These are phyloP conservation scores for Globisporangium canariense DNA, from an alignment of 352 stramenopile genomes.

Conservation along the genomic window DNA sequence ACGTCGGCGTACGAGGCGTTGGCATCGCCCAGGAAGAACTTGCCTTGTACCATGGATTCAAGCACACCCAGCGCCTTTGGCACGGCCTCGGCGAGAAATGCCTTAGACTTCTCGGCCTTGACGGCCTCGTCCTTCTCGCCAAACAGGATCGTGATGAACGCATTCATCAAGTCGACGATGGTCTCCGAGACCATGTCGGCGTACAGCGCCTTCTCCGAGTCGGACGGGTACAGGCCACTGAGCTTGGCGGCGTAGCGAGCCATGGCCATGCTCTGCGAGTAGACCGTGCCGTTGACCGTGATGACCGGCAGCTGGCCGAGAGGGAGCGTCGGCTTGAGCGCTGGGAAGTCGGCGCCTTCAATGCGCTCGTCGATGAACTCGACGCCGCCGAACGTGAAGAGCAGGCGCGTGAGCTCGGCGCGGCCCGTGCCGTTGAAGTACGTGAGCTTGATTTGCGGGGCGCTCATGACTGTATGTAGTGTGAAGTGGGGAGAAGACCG, in stretches of 20 bases:
- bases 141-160: constrained; percentile 34
- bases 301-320: constrained; percentile 52
- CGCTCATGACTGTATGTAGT: background rate
- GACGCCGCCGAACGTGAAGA: constrained; percentile 47
- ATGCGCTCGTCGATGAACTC: constrained; percentile 62
- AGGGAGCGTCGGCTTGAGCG: constrained; percentile 49
- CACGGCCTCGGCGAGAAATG: constrained; percentile 24
- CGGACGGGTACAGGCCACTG: constrained; percentile 52
- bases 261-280: constrained; percentile 59
- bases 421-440: constrained; percentile 62
- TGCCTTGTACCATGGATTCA: constrained; percentile 27
- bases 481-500: background rate
- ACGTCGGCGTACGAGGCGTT: constrained; percentile 46
- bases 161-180: constrained; percentile 31
- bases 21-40: constrained; percentile 49
- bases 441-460: constrained; percentile 48
- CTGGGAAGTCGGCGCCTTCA: constrained; percentile 33
- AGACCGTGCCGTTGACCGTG: constrained; percentile 41
- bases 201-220: constrained; percentile 49
- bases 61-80: constrained; percentile 19
- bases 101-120: constrained; percentile 37
- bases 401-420: constrained; percentile 60
- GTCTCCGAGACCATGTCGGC: constrained; percentile 50
- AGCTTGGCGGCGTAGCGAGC: constrained; percentile 54
- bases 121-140: constrained; percentile 28